Evolutionary conservation across 78 protist genomes (phyloP).

Genomic region (Dictyostelium firmibasis): DNA sequence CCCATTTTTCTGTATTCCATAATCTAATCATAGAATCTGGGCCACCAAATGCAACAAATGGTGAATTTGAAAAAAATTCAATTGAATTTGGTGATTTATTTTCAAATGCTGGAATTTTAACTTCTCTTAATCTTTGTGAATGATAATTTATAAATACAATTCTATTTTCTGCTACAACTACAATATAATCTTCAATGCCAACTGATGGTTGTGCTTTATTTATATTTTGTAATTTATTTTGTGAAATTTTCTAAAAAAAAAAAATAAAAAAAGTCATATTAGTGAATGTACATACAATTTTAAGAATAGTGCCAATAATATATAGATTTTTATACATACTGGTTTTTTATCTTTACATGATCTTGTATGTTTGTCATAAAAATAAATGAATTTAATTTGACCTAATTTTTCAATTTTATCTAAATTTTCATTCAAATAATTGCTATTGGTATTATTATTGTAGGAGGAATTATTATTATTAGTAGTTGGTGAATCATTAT

Average conservation of each 20-base stretch:
- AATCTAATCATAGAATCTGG: constrained; percentile 43
- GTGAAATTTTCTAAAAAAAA: constrained; percentile 32
- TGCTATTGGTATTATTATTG: background rate
- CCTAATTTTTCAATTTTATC: constrained; percentile 65
- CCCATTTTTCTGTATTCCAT: constrained; percentile 78
- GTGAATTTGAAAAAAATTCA: constrained; percentile 70
- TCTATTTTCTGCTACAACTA: constrained; percentile 71
- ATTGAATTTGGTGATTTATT: constrained; percentile 47
- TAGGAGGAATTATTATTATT: background rate
- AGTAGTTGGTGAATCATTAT: background rate
- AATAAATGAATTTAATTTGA: constrained; percentile 61
- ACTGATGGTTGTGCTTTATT: background rate
- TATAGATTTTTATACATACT: background rate
- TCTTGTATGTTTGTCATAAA: constrained; percentile 60
- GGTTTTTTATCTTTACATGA: constrained; percentile 29
- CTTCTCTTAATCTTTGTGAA: constrained; percentile 53
- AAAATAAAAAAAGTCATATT: background rate
- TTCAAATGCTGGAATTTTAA: constrained; percentile 65
- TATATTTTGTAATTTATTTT: constrained; percentile 5
- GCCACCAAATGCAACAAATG: constrained; percentile 70
- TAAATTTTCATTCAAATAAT: background rate
- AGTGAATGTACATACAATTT: too few species aligned
- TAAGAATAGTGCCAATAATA: too few species aligned
- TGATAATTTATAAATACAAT: constrained; percentile 72
- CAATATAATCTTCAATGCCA: constrained; percentile 61